Percentiles rank a stretch among this genome's conserved stretches.
phyloP scores from a whole-genome alignment of 768 basidiomycete species.

The Leccinum pellstonianum region DNA sequence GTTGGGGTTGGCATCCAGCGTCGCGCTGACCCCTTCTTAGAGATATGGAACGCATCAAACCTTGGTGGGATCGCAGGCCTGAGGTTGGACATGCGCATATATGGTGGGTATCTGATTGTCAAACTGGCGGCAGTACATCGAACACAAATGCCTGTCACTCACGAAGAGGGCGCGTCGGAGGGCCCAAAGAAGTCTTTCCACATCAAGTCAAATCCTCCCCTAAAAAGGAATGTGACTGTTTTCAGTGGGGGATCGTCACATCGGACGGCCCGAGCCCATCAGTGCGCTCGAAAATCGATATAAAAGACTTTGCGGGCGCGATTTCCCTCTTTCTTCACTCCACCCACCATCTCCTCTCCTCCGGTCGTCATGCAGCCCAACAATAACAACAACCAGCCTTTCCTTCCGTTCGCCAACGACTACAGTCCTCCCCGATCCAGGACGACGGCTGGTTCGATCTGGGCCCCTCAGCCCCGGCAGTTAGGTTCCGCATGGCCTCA shows the following conservation, averaged over 20 bases:
- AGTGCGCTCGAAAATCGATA: slow-evolving; percentile 31
- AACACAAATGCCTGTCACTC: slow-evolving; percentile 28
- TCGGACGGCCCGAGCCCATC: slow-evolving; percentile 18
- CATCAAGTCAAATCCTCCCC: slow-evolving; percentile 30
- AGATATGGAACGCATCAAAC: background rate
- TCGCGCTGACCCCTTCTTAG: background rate
- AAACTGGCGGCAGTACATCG: slow-evolving; percentile 19
- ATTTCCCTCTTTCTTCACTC: slow-evolving; percentile 39
- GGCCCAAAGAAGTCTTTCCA: slow-evolving; percentile 32
- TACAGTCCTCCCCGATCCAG: slow-evolving; percentile 41
- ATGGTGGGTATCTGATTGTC: slow-evolving; percentile 26
- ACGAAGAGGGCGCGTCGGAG: slow-evolving; percentile 20
- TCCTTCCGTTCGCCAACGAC: slow-evolving; percentile 38
- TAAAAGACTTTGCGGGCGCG: slow-evolving; percentile 29
- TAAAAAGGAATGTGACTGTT: slow-evolving; percentile 33
- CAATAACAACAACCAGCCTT: slow-evolving; percentile 21
- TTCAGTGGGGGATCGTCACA: slow-evolving; percentile 33
- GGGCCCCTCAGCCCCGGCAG: slow-evolving; percentile 79
- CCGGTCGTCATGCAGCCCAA: slow-evolving; percentile 28
- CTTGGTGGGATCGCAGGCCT: background rate
- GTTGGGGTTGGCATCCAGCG: slow-evolving; percentile 17
- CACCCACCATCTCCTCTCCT: slow-evolving; percentile 39
- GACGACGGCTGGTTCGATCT: slow-evolving; percentile 60
- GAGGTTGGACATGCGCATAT: background rate
- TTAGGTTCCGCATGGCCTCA: slow-evolving; percentile 67